phyloP scores from a whole-genome alignment of 2,329 filamentous ascomycete genomes.

The Coniochaeta sp. region DNA sequence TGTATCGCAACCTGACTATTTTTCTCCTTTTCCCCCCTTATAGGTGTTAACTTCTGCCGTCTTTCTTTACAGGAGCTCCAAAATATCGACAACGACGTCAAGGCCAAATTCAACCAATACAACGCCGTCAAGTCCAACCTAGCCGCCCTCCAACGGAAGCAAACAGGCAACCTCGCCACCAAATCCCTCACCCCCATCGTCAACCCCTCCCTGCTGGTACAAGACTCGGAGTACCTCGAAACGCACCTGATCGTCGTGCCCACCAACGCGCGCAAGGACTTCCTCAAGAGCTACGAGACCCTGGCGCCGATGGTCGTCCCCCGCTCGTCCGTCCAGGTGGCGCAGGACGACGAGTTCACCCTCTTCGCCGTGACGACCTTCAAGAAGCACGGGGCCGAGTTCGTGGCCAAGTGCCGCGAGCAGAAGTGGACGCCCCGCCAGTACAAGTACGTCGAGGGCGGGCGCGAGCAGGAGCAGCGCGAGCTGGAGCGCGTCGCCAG shows the following conservation, averaged over 20 bases:
- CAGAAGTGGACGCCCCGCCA: slow-evolving; percentile 92
- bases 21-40: not conserved
- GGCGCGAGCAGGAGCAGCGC: slow-evolving; percentile 78
- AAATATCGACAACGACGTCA: slow-evolving; percentile 93
- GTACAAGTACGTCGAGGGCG: slow-evolving; percentile 87
- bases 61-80: slow-evolving; percentile 63
- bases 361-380: slow-evolving; percentile 87
- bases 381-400: slow-evolving; percentile 83
- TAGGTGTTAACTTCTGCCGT: not conserved
- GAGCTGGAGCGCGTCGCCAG: slow-evolving; percentile 76
- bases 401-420: slow-evolving; percentile 86
- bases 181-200: slow-evolving; percentile 90
- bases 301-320: slow-evolving; percentile 88
- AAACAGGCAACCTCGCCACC: slow-evolving; percentile 89
- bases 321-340: slow-evolving; percentile 71
- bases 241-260: slow-evolving; percentile 92
- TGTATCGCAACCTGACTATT: not conserved
- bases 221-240: slow-evolving; percentile 92
- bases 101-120: slow-evolving; percentile 90
- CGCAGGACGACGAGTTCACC: slow-evolving; percentile 82
- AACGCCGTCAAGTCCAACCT: slow-evolving; percentile 84
- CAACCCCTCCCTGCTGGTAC: slow-evolving; percentile 69
- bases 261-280: slow-evolving; percentile 73
- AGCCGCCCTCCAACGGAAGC: slow-evolving; percentile 72
- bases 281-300: slow-evolving; percentile 82